Percentiles rank a stretch among this genome's conserved stretches.
Evolutionary conservation across 257 asterid species (phyloP).

Genomic region (Craterostigma plantagineum): DNA sequence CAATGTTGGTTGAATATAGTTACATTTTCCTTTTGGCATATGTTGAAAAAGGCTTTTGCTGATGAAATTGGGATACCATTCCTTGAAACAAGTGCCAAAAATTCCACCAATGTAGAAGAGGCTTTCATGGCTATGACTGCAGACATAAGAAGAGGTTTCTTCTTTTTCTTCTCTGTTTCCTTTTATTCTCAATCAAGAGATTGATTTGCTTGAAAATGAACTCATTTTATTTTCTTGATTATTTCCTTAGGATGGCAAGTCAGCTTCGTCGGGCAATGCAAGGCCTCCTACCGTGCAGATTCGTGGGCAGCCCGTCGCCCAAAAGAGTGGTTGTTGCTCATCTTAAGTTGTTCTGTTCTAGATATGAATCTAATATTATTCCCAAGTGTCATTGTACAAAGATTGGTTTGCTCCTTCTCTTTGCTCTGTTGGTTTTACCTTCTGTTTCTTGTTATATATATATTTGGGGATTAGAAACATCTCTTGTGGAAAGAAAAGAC

Average conservation of each 20-base stretch:
- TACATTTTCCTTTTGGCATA: conserved; percentile 2
- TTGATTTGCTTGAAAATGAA: not conserved
- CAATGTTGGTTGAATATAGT: not conserved
- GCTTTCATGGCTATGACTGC: conserved; percentile 87
- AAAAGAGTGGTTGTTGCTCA: conserved; percentile 71
- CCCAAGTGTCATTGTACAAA: too few relatives aligned
- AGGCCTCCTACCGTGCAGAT: conserved; percentile 65
- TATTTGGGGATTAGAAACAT: too few relatives aligned
- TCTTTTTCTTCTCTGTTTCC: not conserved
- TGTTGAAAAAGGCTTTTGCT: conserved; percentile 43
- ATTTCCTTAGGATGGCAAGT: conserved; percentile 47
- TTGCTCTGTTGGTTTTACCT: too few relatives aligned
- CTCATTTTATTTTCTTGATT: too few relatives aligned
- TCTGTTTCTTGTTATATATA: too few relatives aligned
- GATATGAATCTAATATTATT: too few relatives aligned
- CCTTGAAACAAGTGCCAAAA: conserved; percentile 74
- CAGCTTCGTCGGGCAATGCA: conserved; percentile 33
- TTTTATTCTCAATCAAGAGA: too few relatives aligned
- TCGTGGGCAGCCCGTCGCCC: conserved; percentile 61
- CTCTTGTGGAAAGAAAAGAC: too few relatives aligned
- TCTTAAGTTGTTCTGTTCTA: conserved; percentile 10
- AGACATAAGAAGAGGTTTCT: conserved; percentile 53
- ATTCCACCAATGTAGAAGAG: conserved; percentile 54
- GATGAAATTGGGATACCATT: conserved; percentile 78
- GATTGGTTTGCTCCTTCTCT: too few relatives aligned